A percentile compares a stretch with the other conserved stretches of the same genome.
These are phyloP conservation scores for Jasminum sambac DNA, from an alignment of 257 asterid genomes.

Conservation along the genomic window DNA sequence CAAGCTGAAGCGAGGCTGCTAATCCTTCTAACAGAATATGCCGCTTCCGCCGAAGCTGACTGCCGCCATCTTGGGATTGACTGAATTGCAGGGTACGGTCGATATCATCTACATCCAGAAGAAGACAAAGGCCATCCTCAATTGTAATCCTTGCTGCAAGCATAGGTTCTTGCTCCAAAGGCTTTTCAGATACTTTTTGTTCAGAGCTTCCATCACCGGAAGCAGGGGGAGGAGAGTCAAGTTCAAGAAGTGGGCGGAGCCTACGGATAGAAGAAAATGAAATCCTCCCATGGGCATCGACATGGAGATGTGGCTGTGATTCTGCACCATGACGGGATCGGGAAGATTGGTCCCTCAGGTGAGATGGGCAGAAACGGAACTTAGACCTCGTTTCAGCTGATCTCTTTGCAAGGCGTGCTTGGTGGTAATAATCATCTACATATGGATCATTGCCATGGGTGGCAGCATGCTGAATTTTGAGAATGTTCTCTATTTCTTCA, in stretches of 20 bases:
- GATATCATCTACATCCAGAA: slow-evolving; percentile 37
- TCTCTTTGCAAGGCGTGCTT: slow-evolving; percentile 34
- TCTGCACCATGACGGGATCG: slow-evolving; percentile 27
- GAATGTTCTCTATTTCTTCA: slow-evolving; percentile 36
- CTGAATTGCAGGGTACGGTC: slow-evolving; percentile 32
- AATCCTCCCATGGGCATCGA: slow-evolving; percentile 37
- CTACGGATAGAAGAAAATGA: slow-evolving; percentile 37
- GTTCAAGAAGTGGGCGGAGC: slow-evolving; percentile 38
- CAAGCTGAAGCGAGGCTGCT: slow-evolving; percentile 52
- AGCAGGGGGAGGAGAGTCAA: slow-evolving; percentile 28
- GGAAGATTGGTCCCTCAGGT: slow-evolving; percentile 25
- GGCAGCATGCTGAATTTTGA: slow-evolving; percentile 34
- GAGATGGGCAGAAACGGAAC: slow-evolving; percentile 29
- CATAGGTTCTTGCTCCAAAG: slow-evolving; percentile 38
- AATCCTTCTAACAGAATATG: slow-evolving; percentile 53
- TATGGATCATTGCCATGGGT: slow-evolving; percentile 36
- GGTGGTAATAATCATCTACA: slow-evolving; percentile 36
- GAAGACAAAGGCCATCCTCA: slow-evolving; percentile 37
- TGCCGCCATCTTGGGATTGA: slow-evolving; percentile 40
- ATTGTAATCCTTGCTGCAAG: slow-evolving; percentile 37
- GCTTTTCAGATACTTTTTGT: slow-evolving; percentile 25
- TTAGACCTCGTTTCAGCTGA: slow-evolving; percentile 24
- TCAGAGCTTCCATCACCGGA: slow-evolving; percentile 21
- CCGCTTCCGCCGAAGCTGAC: slow-evolving; percentile 39
- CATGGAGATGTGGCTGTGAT: slow-evolving; percentile 33